Conservation (phyloP, 1,284 basidiomycete species). For the Ceratobasidium sp. region DNA sequence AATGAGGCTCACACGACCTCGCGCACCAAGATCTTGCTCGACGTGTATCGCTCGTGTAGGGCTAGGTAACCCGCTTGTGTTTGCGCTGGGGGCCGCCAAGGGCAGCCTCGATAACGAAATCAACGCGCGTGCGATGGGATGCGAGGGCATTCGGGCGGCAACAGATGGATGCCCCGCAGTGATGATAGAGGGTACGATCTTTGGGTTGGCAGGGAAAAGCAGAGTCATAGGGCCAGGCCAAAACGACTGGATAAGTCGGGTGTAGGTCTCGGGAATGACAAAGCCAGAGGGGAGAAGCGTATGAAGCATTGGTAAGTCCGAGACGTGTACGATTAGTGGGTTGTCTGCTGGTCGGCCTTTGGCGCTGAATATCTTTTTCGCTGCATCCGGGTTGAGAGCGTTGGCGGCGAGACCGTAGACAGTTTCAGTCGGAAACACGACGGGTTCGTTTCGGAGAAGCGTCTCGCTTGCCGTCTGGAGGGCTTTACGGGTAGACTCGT, state of each 20-base stretch:
- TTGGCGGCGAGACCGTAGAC: constrained; percentile 96
- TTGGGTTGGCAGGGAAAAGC: constrained; percentile 78
- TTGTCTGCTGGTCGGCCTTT: constrained; percentile 97
- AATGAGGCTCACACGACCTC: constrained; percentile 75
- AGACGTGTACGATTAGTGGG: constrained; percentile 96
- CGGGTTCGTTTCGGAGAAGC: constrained; percentile 49
- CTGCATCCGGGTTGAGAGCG: constrained; percentile 73
- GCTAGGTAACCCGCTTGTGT: constrained; percentile 92
- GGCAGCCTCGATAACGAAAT: constrained; percentile 80
- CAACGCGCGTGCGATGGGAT: constrained; percentile 90
- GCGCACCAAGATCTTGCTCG: constrained; percentile 69
- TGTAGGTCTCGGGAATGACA: constrained; percentile 67
- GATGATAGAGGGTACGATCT: constrained; percentile 66
- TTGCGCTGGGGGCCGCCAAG: constrained; percentile 94
- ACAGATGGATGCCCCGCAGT: constrained; percentile 86
- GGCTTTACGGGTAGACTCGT: constrained; percentile 6
- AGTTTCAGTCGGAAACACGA: constrained; percentile 97
- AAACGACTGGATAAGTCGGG: constrained; percentile 78
- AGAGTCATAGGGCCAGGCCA: constrained; percentile 97
- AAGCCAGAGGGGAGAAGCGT: constrained; percentile 73
- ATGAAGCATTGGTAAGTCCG: constrained; percentile 81
- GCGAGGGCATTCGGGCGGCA: constrained; percentile 92
- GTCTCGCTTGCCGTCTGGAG: constrained; percentile 15
- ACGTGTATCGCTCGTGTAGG: constrained; percentile 95
- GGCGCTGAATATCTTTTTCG: constrained; percentile 80